These are phyloP conservation scores for Basidiobolus meristosporus DNA, from an alignment of 371 early-diverging fungal genomes.

Conservation along the genomic window DNA sequence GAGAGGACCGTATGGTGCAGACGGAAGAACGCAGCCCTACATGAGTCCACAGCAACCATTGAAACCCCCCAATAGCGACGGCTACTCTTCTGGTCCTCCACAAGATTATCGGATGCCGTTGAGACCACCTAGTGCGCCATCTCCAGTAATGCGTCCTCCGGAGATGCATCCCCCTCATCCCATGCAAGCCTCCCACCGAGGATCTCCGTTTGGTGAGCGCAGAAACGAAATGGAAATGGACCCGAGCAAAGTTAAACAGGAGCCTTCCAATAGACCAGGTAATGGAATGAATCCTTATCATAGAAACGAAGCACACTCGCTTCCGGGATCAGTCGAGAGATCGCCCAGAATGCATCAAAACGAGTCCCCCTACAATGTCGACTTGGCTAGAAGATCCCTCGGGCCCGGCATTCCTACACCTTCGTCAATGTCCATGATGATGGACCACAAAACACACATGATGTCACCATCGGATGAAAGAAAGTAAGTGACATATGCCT, in stretches of 20 bases:
- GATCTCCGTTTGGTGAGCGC: too few species aligned
- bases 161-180: too few species aligned
- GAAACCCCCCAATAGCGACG: too few species aligned
- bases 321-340: not conserved
- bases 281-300: not conserved
- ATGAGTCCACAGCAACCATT: too few species aligned
- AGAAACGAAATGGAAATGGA: too few species aligned
- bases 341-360: not conserved
- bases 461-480: not conserved
- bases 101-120: too few species aligned
- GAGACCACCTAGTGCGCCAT: too few species aligned
- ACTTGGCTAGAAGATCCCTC: not conserved
- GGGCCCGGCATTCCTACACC: not conserved
- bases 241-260: not conserved
- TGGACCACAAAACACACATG: not conserved
- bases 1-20: too few species aligned
- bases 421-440: not conserved
- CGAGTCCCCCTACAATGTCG: not conserved
- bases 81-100: too few species aligned
- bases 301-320: not conserved
- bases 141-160: too few species aligned
- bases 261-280: not conserved
- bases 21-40: too few species aligned
- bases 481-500: not conserved
- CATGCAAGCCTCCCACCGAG: too few species aligned